Evolutionary conservation across 345 rosid genomes (phyloP).

Genomic region (Syzygium jambos): DNA sequence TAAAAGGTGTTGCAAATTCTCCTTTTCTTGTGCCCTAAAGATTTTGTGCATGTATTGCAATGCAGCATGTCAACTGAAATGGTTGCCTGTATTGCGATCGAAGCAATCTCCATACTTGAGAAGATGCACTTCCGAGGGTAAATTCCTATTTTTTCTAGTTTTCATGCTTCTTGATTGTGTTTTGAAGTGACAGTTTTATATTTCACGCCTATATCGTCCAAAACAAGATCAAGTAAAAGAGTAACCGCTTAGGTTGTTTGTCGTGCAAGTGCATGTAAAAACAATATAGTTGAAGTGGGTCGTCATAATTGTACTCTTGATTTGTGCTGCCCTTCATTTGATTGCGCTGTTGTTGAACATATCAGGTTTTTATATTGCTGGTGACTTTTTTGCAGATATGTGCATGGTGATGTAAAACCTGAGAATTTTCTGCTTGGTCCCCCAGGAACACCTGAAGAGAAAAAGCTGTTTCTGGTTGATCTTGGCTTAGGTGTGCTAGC

Average conservation of each 20-base stretch:
- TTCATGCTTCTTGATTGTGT: not conserved
- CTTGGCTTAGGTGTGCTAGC: slow-evolving; percentile 70
- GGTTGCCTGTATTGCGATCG: slow-evolving; percentile 48
- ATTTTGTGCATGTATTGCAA: not conserved
- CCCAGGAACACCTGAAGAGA: slow-evolving; percentile 76
- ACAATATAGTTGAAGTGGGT: not conserved
- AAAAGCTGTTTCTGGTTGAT: slow-evolving; percentile 88
- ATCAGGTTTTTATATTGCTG: not conserved
- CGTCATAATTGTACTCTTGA: not conserved
- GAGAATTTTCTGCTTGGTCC: slow-evolving; percentile 95
- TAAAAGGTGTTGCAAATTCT: not conserved
- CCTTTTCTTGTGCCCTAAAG: not conserved
- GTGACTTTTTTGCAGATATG: slow-evolving; percentile 50
- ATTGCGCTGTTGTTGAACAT: not conserved
- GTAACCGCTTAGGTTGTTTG: not conserved
- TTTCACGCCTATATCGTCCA: not conserved
- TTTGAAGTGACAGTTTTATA: not conserved
- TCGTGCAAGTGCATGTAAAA: not conserved
- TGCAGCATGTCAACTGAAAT: slow-evolving; percentile 48
- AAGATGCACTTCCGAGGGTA: slow-evolving; percentile 46
- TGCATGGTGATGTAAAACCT: slow-evolving; percentile 97
- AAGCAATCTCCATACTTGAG: slow-evolving; percentile 42
- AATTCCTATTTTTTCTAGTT: not conserved
- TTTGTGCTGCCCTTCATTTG: not conserved
- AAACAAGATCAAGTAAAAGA: not conserved